Percentiles rank a stretch among this genome's conserved stretches.
Conservation (phyloP, 78 protist species). For the Dictyostelium brefeldianum region DNA sequence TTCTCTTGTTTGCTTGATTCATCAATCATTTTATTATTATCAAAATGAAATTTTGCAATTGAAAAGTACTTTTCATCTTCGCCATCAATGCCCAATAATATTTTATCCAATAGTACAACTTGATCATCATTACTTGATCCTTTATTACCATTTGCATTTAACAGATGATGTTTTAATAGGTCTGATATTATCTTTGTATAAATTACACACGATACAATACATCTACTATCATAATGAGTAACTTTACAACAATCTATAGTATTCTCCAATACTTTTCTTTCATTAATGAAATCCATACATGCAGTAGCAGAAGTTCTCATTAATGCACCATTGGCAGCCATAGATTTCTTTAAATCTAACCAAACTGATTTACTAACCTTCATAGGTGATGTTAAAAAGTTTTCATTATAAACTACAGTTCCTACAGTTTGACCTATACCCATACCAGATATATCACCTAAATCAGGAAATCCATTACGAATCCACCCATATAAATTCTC, state of each 20-base stretch:
- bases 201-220: constrained; percentile 12
- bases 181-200: not conserved
- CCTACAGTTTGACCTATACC: constrained; percentile 86
- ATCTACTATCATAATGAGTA: constrained; percentile 70
- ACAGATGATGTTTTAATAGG: not conserved
- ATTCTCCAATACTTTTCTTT: constrained; percentile 34
- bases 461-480: constrained; percentile 59
- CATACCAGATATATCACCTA: constrained; percentile 77
- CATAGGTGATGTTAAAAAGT: constrained; percentile 30
- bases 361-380: constrained; percentile 52
- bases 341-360: constrained; percentile 21
- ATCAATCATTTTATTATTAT: not conserved
- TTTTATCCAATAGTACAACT: not conserved
- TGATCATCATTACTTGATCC: not conserved
- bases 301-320: constrained; percentile 86
- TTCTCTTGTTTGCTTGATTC: not conserved
- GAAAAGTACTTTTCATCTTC: not conserved
- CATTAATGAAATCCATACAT: constrained; percentile 17
- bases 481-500: constrained; percentile 69
- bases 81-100: not conserved
- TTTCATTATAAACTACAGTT: constrained; percentile 1
- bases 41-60: not conserved
- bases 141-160: not conserved
- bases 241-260: constrained; percentile 19
- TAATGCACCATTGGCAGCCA: constrained; percentile 85